Base-by-base conservation (phyloP, 1,284 basidiomycete species). In the Apiotrichum siamense region DNA sequence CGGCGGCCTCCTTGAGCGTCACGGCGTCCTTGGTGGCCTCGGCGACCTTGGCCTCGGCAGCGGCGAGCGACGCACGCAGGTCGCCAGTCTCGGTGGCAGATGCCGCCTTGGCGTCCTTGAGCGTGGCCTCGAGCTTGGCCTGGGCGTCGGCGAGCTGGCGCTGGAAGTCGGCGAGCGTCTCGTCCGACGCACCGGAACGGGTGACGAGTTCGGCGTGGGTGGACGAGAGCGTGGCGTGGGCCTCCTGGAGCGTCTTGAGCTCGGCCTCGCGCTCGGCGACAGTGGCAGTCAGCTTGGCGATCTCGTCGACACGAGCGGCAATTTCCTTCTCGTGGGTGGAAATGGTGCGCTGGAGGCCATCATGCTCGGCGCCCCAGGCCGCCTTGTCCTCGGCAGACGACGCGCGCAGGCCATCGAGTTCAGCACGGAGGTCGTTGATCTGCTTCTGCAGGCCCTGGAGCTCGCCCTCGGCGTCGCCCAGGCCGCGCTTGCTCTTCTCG, bases 381-480 rank as follows among this genome's bases (percentile, higher is more conserved):
- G 21, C 43, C 20, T 37, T 33, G 27, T 54, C 47, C n/a, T 57
- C 50, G n/a, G 40, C 44, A 23, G 45, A 48, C n/a, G 43, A 40
- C 40, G 21, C 35, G 45, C 39, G 42, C 53, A 15, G 32, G 25
- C 29, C n/a, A n/a, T 54, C 57, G 12, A 62, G 26, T 41, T 56
- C 45, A 5, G 31, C 47, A 21, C 55, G 52, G 15, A 64, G 45
- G 36, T 52, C 57, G 18, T 54, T 54, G 12, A 63, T 44, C 56
- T 66, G 54, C 13, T 56, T 50, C 47, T 60, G 50, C 13, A 64
- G 47, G 43, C 61, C 60, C 38, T 54, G 44, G 21, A 64, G 47
- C 52, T 54, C 40, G 21, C 47, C 50, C 49, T 60, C 52, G 21
- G 56, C 44, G 20, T 44, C 49, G 10, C 44, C 50, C 11, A 49